These are phyloP conservation scores for Amanita rubescens DNA, from an alignment of 768 basidiomycete genomes.

Conservation along the genomic window DNA sequence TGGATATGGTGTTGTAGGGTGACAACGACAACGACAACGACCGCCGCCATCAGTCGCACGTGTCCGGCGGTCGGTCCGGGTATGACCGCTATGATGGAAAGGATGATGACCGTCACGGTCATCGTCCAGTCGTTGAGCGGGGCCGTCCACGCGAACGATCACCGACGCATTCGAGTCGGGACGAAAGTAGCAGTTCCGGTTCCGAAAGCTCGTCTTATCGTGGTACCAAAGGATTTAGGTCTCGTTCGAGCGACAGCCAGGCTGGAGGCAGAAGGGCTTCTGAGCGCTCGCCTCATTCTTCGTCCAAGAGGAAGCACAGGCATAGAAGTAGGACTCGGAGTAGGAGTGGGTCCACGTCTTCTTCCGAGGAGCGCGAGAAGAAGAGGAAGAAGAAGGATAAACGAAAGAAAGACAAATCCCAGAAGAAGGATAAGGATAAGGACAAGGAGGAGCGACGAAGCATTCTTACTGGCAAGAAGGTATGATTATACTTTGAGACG, in stretches of 20 bases:
- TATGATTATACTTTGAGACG: conserved; percentile 10
- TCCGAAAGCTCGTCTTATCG: neutral
- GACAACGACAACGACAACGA: no score
- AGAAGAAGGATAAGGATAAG: conserved; percentile 26
- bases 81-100: neutral
- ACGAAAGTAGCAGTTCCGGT: conserved; percentile 1
- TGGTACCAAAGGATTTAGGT: conserved; percentile 1
- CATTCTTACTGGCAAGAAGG: conserved; percentile 58
- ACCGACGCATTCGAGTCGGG: neutral
- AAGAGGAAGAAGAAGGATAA: conserved; percentile 31
- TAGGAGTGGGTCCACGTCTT: conserved; percentile 4
- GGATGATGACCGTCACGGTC: neutral
- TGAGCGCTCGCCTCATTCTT: neutral
- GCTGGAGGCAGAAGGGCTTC: neutral
- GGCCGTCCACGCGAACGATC: conserved; percentile 4
- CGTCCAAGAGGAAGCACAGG: conserved; percentile 14
- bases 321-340: conserved; percentile 14
- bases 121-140: neutral
- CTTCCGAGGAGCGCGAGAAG: conserved; percentile 20
- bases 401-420: conserved; percentile 23
- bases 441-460: conserved; percentile 44
- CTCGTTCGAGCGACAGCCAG: conserved; percentile 1
- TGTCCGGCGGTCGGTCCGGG: neutral
- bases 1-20: neutral
- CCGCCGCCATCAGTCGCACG: neutral